Evolutionary conservation across 140 eudicot genomes (phyloP).

Genomic region (Senecio squalidus): DNA sequence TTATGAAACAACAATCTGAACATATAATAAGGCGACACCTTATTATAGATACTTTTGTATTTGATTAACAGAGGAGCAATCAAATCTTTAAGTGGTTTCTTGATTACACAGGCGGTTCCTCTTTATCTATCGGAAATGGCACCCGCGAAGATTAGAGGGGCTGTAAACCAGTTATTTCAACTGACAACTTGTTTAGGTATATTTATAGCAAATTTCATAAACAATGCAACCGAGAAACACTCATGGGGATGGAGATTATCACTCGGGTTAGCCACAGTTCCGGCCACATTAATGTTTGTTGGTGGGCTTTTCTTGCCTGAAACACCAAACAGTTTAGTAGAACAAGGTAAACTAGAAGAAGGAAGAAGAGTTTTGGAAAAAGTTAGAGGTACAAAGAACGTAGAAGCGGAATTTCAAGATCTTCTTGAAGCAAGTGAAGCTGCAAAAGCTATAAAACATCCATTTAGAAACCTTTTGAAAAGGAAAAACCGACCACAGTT

Average conservation of each 20-base stretch:
- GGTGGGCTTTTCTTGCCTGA: constrained; percentile 87
- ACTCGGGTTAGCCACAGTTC: constrained; percentile 78
- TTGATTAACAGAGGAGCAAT: too few species aligned
- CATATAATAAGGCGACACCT: too few species aligned
- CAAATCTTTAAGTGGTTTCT: background rate
- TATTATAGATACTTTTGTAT: background rate
- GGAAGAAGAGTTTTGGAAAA: constrained; percentile 67
- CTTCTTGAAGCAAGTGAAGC: constrained; percentile 89
- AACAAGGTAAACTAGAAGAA: constrained; percentile 70
- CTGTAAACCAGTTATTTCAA: constrained; percentile 82
- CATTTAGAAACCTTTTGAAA: constrained; percentile 66
- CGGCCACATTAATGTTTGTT: constrained; percentile 72
- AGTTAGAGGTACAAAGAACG: constrained; percentile 80
- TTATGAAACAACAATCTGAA: too few species aligned
- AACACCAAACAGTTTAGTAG: constrained; percentile 95
- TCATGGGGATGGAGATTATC: constrained; percentile 98
- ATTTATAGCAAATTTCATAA: constrained; percentile 74
- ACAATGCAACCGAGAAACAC: constrained; percentile 72
- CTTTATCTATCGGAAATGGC: constrained; percentile 93
- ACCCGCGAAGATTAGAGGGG: constrained; percentile 85
- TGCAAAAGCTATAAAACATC: constrained; percentile 76
- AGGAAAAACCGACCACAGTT: constrained; percentile 78
- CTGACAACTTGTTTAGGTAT: constrained; percentile 86
- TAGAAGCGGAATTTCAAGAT: constrained; percentile 89
- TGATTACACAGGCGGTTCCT: constrained; percentile 72